Percentiles rank a stretch among this genome's conserved stretches.
These are phyloP conservation scores for Epicoccum nigrum DNA, from an alignment of 2,329 filamentous ascomycete genomes.

Conservation along the genomic window DNA sequence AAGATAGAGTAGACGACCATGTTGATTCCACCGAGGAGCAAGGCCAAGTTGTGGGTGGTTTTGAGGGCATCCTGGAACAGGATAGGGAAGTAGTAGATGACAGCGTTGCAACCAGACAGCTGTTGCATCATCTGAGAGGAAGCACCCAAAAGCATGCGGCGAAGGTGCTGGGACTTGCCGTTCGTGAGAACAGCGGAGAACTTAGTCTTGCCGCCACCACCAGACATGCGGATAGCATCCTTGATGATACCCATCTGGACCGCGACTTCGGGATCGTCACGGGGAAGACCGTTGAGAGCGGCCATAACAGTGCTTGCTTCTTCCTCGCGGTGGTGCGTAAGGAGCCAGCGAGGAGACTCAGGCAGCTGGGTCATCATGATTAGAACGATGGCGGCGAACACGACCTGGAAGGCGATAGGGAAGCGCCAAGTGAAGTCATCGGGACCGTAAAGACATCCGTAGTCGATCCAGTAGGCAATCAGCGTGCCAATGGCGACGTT, in stretches of 20 bases:
- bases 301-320: constrained; percentile 57
- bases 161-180: constrained; percentile 68
- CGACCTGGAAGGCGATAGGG: constrained; percentile 58
- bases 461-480: constrained; percentile 60
- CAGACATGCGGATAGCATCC: constrained; percentile 55
- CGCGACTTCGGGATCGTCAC: constrained; percentile 61
- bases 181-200: constrained; percentile 62
- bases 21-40: constrained; percentile 58
- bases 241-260: constrained; percentile 67
- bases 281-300: constrained; percentile 53
- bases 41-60: constrained; percentile 49
- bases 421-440: constrained; percentile 54
- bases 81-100: constrained; percentile 55
- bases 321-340: constrained; percentile 48
- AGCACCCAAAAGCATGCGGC: constrained; percentile 65
- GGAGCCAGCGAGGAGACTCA: constrained; percentile 42
- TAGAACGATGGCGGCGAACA: constrained; percentile 51
- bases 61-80: constrained; percentile 60
- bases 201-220: constrained; percentile 46
- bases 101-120: constrained; percentile 47
- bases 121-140: constrained; percentile 69
- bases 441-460: constrained; percentile 47
- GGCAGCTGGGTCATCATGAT: constrained; percentile 45
- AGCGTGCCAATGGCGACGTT: constrained; percentile 57
- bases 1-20: constrained; percentile 63